phyloP scores from a whole-genome alignment of 768 basidiomycete genomes.

The Suillus bovinus region DNA sequence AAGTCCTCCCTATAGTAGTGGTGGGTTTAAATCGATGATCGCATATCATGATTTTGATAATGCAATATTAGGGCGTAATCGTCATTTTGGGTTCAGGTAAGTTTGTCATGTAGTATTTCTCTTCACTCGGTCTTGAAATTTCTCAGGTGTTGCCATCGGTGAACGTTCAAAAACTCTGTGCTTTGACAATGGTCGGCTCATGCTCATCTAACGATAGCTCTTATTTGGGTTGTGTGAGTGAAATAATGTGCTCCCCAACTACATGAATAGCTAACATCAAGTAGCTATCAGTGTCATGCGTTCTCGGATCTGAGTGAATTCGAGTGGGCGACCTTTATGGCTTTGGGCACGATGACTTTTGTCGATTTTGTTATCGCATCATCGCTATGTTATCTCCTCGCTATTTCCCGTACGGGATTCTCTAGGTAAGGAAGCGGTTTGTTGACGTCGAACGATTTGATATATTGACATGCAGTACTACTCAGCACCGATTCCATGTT shows the following conservation, averaged over 20 bases:
- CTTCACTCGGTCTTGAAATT: neutral
- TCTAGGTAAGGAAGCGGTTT: neutral
- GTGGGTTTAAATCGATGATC: neutral
- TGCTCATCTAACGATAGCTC: neutral
- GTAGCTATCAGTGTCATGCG: neutral
- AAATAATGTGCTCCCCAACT: neutral
- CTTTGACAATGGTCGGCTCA: neutral
- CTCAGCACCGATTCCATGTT: neutral
- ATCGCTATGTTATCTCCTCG: slow-evolving; percentile 1
- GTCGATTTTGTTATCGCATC: neutral
- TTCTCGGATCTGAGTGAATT: neutral
- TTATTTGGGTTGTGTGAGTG: slow-evolving; percentile 1
- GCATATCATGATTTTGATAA: neutral
- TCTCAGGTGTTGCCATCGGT: neutral
- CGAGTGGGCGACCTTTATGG: neutral
- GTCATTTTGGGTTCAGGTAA: neutral
- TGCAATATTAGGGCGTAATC: neutral
- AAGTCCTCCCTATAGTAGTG: neutral
- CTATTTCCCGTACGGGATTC: slow-evolving; percentile 1
- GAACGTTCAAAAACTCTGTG: neutral
- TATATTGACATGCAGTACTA: neutral
- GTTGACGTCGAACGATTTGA: neutral
- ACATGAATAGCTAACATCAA: neutral
- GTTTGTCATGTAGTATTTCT: neutral
- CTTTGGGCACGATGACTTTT: neutral